Conservation (phyloP, 225 moss, liverwort and hornwort species). For the Physcomitrium patens region DNA sequence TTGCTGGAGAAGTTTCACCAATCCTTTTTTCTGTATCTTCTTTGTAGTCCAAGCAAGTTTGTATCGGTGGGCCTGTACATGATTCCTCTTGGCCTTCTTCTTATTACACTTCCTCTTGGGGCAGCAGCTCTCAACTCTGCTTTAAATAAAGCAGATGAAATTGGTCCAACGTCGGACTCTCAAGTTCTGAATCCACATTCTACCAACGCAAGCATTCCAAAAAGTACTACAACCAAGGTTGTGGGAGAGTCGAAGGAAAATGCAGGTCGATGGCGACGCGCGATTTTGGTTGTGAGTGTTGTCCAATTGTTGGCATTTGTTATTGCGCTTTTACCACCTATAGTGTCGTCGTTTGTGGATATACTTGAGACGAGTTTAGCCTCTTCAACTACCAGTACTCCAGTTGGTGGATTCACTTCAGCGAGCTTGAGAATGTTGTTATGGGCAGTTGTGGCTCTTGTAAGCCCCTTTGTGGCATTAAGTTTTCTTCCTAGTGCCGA, state of each 20-base stretch:
- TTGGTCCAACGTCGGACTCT: constrained; percentile 5
- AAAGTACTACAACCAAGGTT: not conserved
- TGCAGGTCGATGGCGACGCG: constrained; percentile 64
- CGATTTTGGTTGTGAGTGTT: constrained; percentile 62
- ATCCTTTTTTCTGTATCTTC: constrained; percentile 91
- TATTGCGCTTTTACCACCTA: constrained; percentile 54
- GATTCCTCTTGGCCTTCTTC: constrained; percentile 88
- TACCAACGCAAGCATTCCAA: constrained; percentile 12
- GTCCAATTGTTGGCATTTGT: constrained; percentile 77
- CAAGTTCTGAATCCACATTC: constrained; percentile 12
- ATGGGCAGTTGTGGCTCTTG: constrained; percentile 46
- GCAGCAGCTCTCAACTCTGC: constrained; percentile 77
- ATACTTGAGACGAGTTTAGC: constrained; percentile 46
- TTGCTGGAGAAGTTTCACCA: constrained; percentile 97
- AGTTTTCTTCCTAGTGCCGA: constrained; percentile 42
- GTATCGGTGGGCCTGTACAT: constrained; percentile 93
- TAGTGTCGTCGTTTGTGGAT: constrained; percentile 56
- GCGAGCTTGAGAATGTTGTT: constrained; percentile 55
- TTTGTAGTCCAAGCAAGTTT: constrained; percentile 79
- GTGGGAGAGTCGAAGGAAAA: constrained; percentile 29
- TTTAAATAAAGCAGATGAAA: constrained; percentile 35
- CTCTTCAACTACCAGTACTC: constrained; percentile 33
- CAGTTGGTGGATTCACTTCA: constrained; percentile 43
- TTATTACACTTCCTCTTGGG: constrained; percentile 84
- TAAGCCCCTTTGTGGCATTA: constrained; percentile 40